Evolutionary conservation across 2,329 filamentous ascomycete genomes (phyloP), one percentile per base, ranked within the genome.

Genomic region (Metarhizium album): DNA sequence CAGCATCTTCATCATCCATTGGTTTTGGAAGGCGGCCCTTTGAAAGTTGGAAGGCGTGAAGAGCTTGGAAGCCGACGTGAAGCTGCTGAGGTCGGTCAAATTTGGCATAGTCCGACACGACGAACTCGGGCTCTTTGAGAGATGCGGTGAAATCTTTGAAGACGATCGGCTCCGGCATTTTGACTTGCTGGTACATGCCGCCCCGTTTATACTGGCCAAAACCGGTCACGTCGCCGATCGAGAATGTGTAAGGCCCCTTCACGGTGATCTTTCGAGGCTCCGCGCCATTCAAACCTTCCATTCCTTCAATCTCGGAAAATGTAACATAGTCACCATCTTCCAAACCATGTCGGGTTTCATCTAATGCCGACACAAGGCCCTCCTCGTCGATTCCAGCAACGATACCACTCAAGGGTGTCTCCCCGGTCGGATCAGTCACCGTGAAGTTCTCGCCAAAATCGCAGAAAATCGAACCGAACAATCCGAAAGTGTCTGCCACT

Each of bases 281-380:
- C 43, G 81, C 79, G 59, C 80, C 80, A 66, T 98, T 98, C 55
- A 98, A 70, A 5, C 70, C 82, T 54, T 95, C 90, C 87, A 98
- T 88, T 22, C 93, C 93, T 72, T 93, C 83, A 22, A 98, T 67
- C 66, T 98, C 93, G 2, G 87, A 84, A 67, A 98, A 98, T 8
- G 89, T 95, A 51, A 98, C 90, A 65, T 84, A 95, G 66, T 98
- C 93, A 22, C 91, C 93, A 74, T 98, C 93, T 68, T 96, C 90
- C 38, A 98, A 75, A 4, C 93, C 93, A 67, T 98, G 93, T 50
- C 93, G 81, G 9, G 90, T 93, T 73, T 98, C 93, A 59, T 98
- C 93, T 27, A 96, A 75, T 9, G 90, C 90, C 13, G 91, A 95
- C 3, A 98, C 91, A 46, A 96, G 66, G 20, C 93, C 93, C 43